Base-by-base conservation (phyloP, 176 grass and related monocot species). In the Musa acuminata region DNA sequence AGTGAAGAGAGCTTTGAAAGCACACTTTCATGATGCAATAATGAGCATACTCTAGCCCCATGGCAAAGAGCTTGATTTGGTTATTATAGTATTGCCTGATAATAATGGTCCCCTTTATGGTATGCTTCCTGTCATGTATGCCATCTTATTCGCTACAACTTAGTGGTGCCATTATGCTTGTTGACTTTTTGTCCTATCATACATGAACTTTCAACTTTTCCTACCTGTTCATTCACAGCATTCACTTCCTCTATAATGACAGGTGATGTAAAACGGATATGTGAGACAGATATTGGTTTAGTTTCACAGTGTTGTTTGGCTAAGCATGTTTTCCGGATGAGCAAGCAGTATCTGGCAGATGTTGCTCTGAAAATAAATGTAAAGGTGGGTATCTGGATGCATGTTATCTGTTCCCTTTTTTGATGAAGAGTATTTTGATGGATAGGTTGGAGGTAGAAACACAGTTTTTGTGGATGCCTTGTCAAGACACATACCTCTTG, bases 291-390 rank as follows among this genome's bases (percentile, higher is more conserved):
- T 75, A 83, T 97, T 50, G 93, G 93, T 53, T 68, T 97, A n/a
- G 82, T 97, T 65, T 97, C 93, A 0, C 93, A 97, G 49, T 97
- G 93, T 57, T 88, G 85, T 75, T 80, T 87, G 4, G 88, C 87
- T 0, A 97, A 97, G 81, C 90, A 97, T 64, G 90, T 97, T 53
- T 93, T 90, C 60, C 87, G 81, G 55, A 97, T 88, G 82, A 90
- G 83, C 67, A 93, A 85, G 52, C 93, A 97, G 35, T 90, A 90
- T 53, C 83, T 97, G 12, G 93, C 93, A 73, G 92, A 97, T 77
- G 87, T 97, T 71, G 80, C 93, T 64, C 78, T 97, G 35, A 97
- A 97, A 80, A 97, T 97, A 86, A 97, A 97, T 81, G 93, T 97
- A n/a, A 96, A 96, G 93, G 93, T 92, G 22, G 57, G 76, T 62